These are phyloP conservation scores for Xylaria sp. DNA, from an alignment of 2,329 filamentous ascomycete species.

Conservation along the genomic window DNA sequence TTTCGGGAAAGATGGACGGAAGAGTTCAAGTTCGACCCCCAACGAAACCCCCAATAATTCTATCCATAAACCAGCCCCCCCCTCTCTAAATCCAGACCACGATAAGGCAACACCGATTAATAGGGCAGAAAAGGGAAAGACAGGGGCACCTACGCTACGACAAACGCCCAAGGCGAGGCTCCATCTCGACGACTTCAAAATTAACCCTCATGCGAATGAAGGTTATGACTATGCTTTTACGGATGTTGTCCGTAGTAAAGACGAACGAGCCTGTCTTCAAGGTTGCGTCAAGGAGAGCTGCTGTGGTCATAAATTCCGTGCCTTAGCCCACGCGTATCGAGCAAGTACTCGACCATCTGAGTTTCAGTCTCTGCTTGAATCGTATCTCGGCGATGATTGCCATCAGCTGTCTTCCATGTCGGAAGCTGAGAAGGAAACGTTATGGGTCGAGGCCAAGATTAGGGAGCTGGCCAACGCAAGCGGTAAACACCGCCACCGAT, in stretches of 20 bases:
- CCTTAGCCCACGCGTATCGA: constrained; percentile 67
- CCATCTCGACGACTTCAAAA: constrained; percentile 77
- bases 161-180: constrained; percentile 66
- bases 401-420: constrained; percentile 69
- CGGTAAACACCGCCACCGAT: constrained; percentile 81
- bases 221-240: constrained; percentile 77
- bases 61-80: constrained; percentile 19
- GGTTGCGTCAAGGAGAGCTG: constrained; percentile 81
- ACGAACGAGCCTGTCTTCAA: constrained; percentile 74
- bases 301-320: constrained; percentile 76
- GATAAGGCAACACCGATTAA: constrained; percentile 35
- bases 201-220: constrained; percentile 78
- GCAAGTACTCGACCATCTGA: constrained; percentile 46
- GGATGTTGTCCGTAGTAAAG: constrained; percentile 77
- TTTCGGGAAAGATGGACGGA: constrained; percentile 47
- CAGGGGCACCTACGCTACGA: constrained; percentile 60
- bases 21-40: constrained; percentile 22
- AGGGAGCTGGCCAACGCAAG: constrained; percentile 76
- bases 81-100: constrained; percentile 25
- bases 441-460: constrained; percentile 80
- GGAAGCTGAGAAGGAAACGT: constrained; percentile 67
- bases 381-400: constrained; percentile 66
- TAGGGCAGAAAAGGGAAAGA: constrained; percentile 25
- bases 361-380: constrained; percentile 59
- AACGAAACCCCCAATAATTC: constrained; percentile 22